Conservation (phyloP, 208 protist species). For the Leishmania lainsoni region DNA sequence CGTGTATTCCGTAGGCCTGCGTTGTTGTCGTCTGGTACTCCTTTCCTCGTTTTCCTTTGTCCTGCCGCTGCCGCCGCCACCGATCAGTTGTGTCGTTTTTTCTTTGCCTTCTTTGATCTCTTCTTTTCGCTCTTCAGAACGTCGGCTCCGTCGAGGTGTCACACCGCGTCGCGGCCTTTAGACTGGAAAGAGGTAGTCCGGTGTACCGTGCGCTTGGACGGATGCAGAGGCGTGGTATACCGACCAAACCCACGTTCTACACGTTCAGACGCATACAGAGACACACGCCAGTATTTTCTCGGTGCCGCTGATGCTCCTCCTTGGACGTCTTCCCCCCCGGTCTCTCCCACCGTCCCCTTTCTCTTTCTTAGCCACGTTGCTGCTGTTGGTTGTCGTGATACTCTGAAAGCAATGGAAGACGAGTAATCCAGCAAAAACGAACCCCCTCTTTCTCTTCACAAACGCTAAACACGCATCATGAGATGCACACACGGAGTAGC, state of each 20-base stretch:
- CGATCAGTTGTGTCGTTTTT: slow-evolving; percentile 3
- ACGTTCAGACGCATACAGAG: background rate
- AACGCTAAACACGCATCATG: background rate
- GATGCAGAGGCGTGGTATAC: background rate
- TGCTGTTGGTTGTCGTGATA: background rate
- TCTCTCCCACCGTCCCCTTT: background rate
- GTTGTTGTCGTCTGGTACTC: background rate
- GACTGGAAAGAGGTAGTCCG: too few species aligned
- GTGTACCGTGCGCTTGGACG: background rate
- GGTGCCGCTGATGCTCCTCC: background rate
- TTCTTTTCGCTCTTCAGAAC: background rate
- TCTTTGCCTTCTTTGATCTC: background rate
- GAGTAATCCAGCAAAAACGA: background rate
- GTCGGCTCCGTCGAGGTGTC: background rate
- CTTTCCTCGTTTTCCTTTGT: background rate
- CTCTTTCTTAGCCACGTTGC: background rate
- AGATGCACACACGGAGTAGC: background rate
- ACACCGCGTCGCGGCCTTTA: background rate
- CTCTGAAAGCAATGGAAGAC: background rate
- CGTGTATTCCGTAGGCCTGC: background rate
- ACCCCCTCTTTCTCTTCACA: background rate
- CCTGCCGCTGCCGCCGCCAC: background rate
- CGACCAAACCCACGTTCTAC: background rate
- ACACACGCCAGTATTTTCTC: background rate
- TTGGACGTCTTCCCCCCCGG: background rate